Evolutionary conservation across 345 rosid species (phyloP).

Genomic region (Dipteronia sinensis): DNA sequence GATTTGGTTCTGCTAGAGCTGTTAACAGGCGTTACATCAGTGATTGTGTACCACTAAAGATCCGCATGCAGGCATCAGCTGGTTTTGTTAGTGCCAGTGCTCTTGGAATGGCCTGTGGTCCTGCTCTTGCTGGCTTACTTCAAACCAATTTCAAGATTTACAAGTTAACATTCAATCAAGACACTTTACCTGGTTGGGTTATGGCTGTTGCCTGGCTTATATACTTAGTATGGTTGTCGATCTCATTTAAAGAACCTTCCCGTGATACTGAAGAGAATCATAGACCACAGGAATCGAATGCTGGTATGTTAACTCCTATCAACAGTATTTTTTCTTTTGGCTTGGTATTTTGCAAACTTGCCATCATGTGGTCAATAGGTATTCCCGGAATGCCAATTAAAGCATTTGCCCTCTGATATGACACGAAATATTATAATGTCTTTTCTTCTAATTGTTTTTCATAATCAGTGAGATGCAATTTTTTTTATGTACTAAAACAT

Average conservation of each 20-base stretch:
- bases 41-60: conserved; percentile 87
- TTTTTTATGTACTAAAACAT: background rate
- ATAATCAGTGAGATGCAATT: background rate
- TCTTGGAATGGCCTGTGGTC: conserved; percentile 99
- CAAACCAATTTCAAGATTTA: conserved; percentile 81
- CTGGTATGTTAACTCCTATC: conserved; percentile 44
- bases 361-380: background rate
- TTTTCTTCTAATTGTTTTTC: background rate
- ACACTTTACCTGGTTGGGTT: conserved; percentile 97
- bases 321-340: background rate
- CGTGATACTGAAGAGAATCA: conserved; percentile 54
- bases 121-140: conserved; percentile 95
- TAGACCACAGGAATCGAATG: conserved; percentile 38
- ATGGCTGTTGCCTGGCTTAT: conserved; percentile 93
- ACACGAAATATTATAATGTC: background rate
- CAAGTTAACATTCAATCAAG: conserved; percentile 74
- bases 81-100: conserved; percentile 99
- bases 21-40: conserved; percentile 97
- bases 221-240: conserved; percentile 79
- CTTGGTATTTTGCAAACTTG: conserved; percentile 8
- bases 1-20: conserved; percentile 99
- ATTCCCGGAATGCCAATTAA: background rate
- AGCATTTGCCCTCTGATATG: background rate
- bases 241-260: conserved; percentile 83
- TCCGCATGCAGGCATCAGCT: conserved; percentile 98